Evolutionary conservation across 2,329 filamentous ascomycete genomes (phyloP).

Genomic region (Penicillium sp.): DNA sequence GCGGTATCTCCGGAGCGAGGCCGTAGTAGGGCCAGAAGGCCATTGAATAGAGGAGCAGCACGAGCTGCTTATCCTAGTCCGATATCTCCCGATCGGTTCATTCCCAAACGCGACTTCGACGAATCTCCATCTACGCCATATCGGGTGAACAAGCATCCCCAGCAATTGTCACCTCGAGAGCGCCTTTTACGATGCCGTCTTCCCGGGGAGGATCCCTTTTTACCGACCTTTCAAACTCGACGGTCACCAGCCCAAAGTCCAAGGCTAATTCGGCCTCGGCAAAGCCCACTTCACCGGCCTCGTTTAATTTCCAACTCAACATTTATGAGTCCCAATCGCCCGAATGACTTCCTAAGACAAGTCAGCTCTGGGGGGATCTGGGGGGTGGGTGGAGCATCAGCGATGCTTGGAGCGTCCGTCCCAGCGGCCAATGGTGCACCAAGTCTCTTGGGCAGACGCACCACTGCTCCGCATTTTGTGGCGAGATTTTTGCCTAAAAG

Average conservation of each 20-base stretch:
- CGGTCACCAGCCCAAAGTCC: conserved; percentile 10
- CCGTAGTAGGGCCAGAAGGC: conserved; percentile 16
- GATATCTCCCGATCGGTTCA: conserved; percentile 58
- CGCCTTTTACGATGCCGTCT: conserved; percentile 46
- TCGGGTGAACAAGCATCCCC: conserved; percentile 51
- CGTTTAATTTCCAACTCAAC: conserved; percentile 33
- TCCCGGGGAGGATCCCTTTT: conserved; percentile 55
- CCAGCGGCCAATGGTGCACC: conserved; percentile 63
- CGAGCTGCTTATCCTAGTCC: conserved; percentile 20
- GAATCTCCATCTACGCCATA: conserved; percentile 51
- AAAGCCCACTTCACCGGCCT: conserved; percentile 33
- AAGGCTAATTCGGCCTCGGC: conserved; percentile 15
- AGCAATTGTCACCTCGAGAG: conserved; percentile 49
- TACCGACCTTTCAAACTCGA: conserved; percentile 34
- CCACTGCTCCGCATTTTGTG: conserved; percentile 66
- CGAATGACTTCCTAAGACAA: conserved; percentile 41
- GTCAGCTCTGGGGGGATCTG: conserved; percentile 71
- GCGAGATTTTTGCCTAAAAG: conserved; percentile 56
- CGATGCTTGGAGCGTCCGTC: conserved; percentile 49
- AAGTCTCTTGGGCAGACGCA: conserved; percentile 66
- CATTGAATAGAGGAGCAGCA: conserved; percentile 8
- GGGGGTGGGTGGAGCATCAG: conserved; percentile 71
- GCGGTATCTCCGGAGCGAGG: conserved; percentile 12
- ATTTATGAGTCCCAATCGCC: conserved; percentile 11
- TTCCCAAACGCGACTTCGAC: conserved; percentile 49